Evolutionary conservation across 2,329 filamentous ascomycete species (phyloP), one percentile per base, ranked within the genome.

Genomic region (Neonectria neomacrospora): DNA sequence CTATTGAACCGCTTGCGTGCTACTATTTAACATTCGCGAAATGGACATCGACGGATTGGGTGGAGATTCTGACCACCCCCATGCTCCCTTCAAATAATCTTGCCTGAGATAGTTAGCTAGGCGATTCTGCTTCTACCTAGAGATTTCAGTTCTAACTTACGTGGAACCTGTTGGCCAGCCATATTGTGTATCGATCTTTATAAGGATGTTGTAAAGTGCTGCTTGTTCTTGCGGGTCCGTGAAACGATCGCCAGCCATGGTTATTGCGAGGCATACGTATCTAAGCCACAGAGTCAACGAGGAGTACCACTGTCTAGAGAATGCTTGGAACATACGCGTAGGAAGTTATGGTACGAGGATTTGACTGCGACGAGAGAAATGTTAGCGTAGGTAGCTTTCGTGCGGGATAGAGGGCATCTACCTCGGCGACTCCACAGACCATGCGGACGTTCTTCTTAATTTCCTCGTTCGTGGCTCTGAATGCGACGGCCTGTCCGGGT

Each of bases 181-280:
- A 7, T 73, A 67, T 18, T 72, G 65, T 5, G 56, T 66, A 22
- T 75, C 74, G 10, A 76, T 78, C 23, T 72, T 76, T 11, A 71
- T 62, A 32, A 81, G 67, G 7, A 81, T 70, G 3, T 72, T 68
- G 7, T 79, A 70, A 8, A 81, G 63, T 9, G 77, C 78, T 48
- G 79, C 73, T 47, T 81, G 80, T 56, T 81, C 80, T 12, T 65
- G 67, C 6, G 69, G 66, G 7, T 76, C 72, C 2, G 70, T 73
- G 54, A 82, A 82, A 22, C 78, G 74, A 58, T 81, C 80, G 7
- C 80, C 80, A 3, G 71, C 74, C 73, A 75, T 73, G 1, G 72
- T 69, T 1, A 76, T 74, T 5, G 74, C 71, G 1, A 76, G 64
- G 20, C 67, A 74, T 3, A 69, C 74, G 14, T 75, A 74, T 52